These are phyloP conservation scores for Dendryphion nanum DNA, from an alignment of 2,329 filamentous ascomycete genomes.

Conservation along the genomic window DNA sequence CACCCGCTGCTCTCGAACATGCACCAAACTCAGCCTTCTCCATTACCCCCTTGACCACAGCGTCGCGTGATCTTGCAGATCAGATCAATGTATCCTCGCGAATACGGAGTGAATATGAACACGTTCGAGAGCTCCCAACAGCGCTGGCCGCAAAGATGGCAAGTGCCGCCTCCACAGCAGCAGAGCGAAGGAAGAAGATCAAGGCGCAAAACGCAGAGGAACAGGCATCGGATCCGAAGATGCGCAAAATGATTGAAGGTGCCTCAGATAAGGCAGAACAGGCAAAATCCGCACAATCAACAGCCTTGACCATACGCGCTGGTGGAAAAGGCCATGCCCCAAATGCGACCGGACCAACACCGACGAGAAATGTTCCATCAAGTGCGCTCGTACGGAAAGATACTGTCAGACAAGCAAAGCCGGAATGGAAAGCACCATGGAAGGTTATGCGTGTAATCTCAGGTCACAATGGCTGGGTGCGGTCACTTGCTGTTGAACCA, in stretches of 20 bases:
- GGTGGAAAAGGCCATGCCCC: constrained; percentile 48
- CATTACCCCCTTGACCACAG: constrained; percentile 46
- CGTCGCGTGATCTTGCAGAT: constrained; percentile 45
- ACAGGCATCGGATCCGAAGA: constrained; percentile 52
- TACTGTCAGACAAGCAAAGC: constrained; percentile 67
- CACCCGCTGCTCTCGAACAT: constrained; percentile 42
- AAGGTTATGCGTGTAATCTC: constrained; percentile 98
- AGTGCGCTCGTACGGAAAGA: constrained; percentile 63
- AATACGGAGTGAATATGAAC: constrained; percentile 72
- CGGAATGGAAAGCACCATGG: constrained; percentile 97
- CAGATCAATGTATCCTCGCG: constrained; percentile 54
- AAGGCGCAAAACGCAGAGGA: constrained; percentile 51
- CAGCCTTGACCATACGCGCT: constrained; percentile 56
- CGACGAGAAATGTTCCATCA: constrained; percentile 50
- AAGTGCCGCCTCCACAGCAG: constrained; percentile 55
- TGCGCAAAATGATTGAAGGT: constrained; percentile 67
- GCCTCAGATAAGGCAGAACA: constrained; percentile 51
- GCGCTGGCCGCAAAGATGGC: constrained; percentile 78
- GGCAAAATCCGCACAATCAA: constrained; percentile 50
- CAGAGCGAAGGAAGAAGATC: constrained; percentile 62
- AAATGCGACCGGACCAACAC: constrained; percentile 57
- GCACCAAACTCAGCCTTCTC: constrained; percentile 38
- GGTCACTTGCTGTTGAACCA: constrained; percentile 73
- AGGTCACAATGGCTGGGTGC: constrained; percentile 87
- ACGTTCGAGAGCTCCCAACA: constrained; percentile 73